Conservation (phyloP, 2,329 filamentous ascomycete species). For the Periglandula ipomoeae region DNA sequence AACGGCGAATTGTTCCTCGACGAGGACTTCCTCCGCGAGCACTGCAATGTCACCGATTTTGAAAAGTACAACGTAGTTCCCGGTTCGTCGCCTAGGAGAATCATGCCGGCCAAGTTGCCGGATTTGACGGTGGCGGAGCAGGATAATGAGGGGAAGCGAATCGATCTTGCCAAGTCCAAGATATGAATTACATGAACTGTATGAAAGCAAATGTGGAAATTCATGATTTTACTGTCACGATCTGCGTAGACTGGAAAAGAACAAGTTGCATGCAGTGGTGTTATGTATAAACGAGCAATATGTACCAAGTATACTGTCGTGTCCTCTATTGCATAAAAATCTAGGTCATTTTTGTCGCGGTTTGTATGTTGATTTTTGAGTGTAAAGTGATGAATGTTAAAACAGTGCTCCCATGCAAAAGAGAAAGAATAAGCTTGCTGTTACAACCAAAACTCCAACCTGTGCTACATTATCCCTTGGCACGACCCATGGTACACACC, state of each 20-base stretch:
- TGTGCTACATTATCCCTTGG: neutral
- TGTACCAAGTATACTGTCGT: neutral
- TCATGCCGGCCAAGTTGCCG: constrained; percentile 67
- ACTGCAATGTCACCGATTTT: constrained; percentile 60
- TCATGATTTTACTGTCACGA: too few species aligned
- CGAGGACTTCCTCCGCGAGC: constrained; percentile 66
- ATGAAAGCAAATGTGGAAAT: too few species aligned
- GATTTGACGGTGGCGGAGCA: constrained; percentile 67
- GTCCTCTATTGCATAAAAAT: neutral
- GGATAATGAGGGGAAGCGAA: constrained; percentile 64
- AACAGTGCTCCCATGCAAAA: neutral
- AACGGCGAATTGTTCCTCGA: constrained; percentile 68
- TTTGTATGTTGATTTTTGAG: neutral
- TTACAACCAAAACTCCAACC: neutral
- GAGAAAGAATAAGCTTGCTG: neutral
- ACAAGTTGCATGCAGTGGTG: neutral
- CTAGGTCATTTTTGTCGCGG: neutral
- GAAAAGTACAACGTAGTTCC: constrained; percentile 60
- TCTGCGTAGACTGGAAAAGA: too few species aligned
- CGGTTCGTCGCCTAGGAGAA: constrained; percentile 56
- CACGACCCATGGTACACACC: neutral
- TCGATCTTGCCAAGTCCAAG: constrained; percentile 39
- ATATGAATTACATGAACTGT: constrained; percentile 23
- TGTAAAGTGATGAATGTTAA: neutral
- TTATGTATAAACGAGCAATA: neutral